These are phyloP conservation scores for Aureobasidium sp. DNA, from an alignment of 2,329 filamentous ascomycete species.

Conservation along the genomic window DNA sequence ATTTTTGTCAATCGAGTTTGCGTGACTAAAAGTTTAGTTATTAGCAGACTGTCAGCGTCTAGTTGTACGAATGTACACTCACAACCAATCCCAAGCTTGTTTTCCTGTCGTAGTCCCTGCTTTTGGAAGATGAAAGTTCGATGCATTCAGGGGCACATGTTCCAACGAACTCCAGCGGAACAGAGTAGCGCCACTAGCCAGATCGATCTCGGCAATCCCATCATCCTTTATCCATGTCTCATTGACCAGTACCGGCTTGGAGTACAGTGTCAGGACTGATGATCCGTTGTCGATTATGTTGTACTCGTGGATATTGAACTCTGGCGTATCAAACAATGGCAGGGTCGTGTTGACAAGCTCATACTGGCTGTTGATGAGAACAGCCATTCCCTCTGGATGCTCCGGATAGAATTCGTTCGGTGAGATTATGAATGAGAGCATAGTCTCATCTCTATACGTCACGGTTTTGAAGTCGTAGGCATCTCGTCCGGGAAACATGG, in stretches of 20 bases:
- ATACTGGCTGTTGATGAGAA: conserved; percentile 14
- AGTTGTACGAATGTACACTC: neutral
- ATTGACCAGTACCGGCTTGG: conserved; percentile 18
- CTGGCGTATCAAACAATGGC: conserved; percentile 13
- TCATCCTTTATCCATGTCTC: conserved; percentile 23
- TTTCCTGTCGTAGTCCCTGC: neutral
- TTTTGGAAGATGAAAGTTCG: conserved; percentile 15
- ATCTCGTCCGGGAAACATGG: conserved; percentile 14
- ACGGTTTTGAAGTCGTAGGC: conserved; percentile 16
- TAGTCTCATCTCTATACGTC: neutral
- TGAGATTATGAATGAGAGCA: conserved; percentile 11
- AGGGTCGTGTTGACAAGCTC: neutral
- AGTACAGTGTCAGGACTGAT: conserved; percentile 21
- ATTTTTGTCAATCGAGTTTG: conserved; percentile 33
- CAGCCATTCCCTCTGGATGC: conserved; percentile 2
- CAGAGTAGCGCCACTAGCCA: conserved; percentile 24
- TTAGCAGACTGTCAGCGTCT: neutral
- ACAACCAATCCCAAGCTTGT: conserved; percentile 16
- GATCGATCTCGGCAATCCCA: conserved; percentile 28
- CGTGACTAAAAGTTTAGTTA: conserved; percentile 19
- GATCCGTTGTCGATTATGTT: conserved; percentile 26
- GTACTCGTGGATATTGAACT: conserved; percentile 33
- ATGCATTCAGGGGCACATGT: conserved; percentile 23
- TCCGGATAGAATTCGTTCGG: conserved; percentile 2
- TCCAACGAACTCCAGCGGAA: conserved; percentile 27